Percentiles rank a stretch among this genome's conserved stretches.
Conservation (phyloP, 495 filamentous ascomycete genomes). For the Aspergillus haitiensis region DNA sequence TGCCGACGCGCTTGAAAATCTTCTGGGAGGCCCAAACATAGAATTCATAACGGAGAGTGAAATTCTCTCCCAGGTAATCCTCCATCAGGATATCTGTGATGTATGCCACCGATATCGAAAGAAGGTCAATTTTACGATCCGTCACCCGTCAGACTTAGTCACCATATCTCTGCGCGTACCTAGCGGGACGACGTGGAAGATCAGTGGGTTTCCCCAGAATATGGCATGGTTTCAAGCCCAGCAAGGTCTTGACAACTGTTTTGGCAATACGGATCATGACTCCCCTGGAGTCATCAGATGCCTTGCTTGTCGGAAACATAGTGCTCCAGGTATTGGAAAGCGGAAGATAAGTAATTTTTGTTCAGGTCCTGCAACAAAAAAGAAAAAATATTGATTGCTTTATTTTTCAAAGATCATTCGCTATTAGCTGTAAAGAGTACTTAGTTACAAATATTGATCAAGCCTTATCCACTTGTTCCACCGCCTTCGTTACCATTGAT, state of each 20-base stretch:
- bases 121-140: constrained; percentile 18
- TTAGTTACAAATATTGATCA: too few species aligned
- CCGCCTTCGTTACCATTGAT: too few species aligned
- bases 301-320: background rate
- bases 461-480: too few species aligned
- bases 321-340: too few species aligned
- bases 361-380: too few species aligned
- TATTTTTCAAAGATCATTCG: too few species aligned
- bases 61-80: background rate
- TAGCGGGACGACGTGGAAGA: constrained; percentile 12
- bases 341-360: too few species aligned
- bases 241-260: constrained; percentile 18
- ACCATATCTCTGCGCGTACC: constrained; percentile 19
- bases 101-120: constrained; percentile 23
- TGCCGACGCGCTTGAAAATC: constrained; percentile 13
- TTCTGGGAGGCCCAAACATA: background rate
- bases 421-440: too few species aligned
- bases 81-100: constrained; percentile 16
- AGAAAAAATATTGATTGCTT: too few species aligned
- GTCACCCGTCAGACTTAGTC: constrained; percentile 19
- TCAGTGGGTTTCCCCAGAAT: constrained; percentile 29
- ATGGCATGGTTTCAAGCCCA: constrained; percentile 25
- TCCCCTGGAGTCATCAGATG: constrained; percentile 5
- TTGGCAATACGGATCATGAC: constrained; percentile 8
- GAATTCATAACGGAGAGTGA: background rate